Conservation (phyloP, 75 land plant species). For the Picea glauca region DNA sequence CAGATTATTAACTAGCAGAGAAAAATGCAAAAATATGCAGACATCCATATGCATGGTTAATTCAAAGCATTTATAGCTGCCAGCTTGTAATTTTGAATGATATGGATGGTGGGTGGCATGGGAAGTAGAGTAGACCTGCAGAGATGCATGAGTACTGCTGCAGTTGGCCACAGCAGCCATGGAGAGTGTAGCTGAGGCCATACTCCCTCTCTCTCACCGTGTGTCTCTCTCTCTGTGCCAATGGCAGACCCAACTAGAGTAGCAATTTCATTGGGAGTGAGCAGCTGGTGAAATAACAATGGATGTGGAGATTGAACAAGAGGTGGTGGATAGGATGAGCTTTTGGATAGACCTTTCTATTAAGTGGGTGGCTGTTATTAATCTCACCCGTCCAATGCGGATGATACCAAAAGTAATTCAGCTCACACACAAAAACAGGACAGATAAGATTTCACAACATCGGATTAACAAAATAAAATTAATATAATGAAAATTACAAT, state of each 20-base stretch:
- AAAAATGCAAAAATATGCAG: background rate
- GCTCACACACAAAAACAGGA: too few species aligned
- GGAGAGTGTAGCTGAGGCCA: conserved; percentile 47
- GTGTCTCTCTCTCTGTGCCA: background rate
- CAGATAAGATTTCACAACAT: too few species aligned
- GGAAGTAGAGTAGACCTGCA: conserved; percentile 26
- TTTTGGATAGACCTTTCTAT: conserved; percentile 1
- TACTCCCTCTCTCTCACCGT: background rate
- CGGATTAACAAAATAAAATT: too few species aligned
- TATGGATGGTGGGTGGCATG: background rate
- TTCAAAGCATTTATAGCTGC: background rate
- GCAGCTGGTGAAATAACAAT: background rate
- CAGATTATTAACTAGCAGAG: too few species aligned
- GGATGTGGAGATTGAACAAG: background rate
- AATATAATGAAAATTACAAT: too few species aligned
- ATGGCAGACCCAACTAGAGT: background rate
- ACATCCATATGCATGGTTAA: background rate
- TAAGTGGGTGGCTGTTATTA: background rate
- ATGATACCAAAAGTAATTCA: too few species aligned
- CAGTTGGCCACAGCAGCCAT: conserved; percentile 27
- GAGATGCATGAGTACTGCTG: conserved; percentile 17
- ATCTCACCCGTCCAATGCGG: too few species aligned
- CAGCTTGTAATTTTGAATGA: too few species aligned
- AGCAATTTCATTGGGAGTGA: background rate
- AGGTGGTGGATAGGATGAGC: background rate